phyloP scores from a whole-genome alignment of 2,329 filamentous ascomycete species.

The Botryotinia calthae region DNA sequence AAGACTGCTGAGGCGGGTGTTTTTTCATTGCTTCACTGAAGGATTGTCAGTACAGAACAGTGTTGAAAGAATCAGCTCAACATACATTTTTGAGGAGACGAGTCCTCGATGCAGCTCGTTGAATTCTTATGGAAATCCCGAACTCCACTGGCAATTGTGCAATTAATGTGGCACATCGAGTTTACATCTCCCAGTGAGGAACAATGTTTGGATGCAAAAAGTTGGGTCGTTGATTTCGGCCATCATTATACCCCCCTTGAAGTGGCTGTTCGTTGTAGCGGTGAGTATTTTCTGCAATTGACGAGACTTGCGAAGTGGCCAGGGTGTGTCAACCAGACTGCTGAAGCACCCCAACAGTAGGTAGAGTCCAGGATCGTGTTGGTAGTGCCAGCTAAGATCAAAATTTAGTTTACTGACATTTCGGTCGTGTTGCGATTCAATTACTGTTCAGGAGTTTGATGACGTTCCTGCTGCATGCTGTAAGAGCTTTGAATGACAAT shows the following conservation, averaged over 20 bases:
- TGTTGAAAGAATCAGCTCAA: conserved; percentile 37
- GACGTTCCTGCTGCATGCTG: neutral
- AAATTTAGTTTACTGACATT: neutral
- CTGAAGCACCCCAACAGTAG: neutral
- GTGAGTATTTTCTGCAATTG: too few species aligned
- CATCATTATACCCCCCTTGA: neutral
- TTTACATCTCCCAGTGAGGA: too few species aligned
- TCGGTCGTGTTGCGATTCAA: neutral
- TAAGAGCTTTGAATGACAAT: neutral
- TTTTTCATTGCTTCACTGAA: conserved; percentile 97
- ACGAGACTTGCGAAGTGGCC: neutral
- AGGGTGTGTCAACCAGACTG: neutral
- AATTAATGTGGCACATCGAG: too few species aligned
- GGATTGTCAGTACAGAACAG: conserved; percentile 38
- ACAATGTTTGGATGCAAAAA: too few species aligned
- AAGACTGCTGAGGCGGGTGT: conserved; percentile 77
- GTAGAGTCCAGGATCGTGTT: neutral
- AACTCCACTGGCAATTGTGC: too few species aligned
- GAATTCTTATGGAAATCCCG: neutral
- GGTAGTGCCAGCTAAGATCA: neutral
- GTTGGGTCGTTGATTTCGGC: neutral
- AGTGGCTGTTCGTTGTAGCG: neutral
- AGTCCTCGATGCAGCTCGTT: neutral
- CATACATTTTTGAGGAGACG: conserved; percentile 83
- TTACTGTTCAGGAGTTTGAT: neutral